phyloP scores from a whole-genome alignment of 2,329 filamentous ascomycete species.

The Talaromyces atroroseus region DNA sequence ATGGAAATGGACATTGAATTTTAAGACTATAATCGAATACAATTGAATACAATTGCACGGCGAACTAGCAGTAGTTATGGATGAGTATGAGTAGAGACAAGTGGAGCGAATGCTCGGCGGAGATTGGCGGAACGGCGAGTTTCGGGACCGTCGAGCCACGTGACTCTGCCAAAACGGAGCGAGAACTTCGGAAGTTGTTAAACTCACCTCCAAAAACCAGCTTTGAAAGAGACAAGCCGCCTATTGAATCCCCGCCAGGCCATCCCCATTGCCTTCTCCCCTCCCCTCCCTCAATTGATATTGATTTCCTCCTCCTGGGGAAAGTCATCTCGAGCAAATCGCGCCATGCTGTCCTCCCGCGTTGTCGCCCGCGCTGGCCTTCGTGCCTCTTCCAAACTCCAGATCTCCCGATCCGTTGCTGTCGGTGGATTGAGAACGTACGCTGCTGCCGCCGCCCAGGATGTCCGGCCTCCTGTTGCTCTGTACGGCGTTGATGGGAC shows the following conservation, averaged over 20 bases:
- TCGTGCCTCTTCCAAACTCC: constrained; percentile 45
- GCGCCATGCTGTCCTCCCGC: constrained; percentile 53
- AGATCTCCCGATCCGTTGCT: constrained; percentile 33
- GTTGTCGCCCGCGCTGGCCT: constrained; percentile 49
- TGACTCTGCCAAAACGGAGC: constrained; percentile 5
- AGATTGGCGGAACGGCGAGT: constrained; percentile 6
- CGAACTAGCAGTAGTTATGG: no score
- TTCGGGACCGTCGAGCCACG: constrained; percentile 3
- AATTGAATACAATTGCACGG: not conserved
- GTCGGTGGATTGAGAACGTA: constrained; percentile 62
- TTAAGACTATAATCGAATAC: no score
- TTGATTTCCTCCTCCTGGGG: not conserved
- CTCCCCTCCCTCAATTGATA: not conserved
- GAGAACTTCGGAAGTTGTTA: constrained; percentile 14
- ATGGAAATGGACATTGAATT: not conserved
- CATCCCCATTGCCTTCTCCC: not conserved
- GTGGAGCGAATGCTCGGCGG: not conserved
- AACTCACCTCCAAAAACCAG: constrained; percentile 8
- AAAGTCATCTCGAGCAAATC: not conserved
- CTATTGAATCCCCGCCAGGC: constrained; percentile 4
- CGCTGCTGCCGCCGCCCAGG: constrained; percentile 56
- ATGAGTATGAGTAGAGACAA: no score
- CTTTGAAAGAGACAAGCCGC: constrained; percentile 3
- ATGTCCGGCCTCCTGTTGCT: constrained; percentile 77
- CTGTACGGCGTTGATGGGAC: constrained; percentile 96